phyloP scores from a whole-genome alignment of 2,329 filamentous ascomycete species.

The Colletotrichum viniferum region DNA sequence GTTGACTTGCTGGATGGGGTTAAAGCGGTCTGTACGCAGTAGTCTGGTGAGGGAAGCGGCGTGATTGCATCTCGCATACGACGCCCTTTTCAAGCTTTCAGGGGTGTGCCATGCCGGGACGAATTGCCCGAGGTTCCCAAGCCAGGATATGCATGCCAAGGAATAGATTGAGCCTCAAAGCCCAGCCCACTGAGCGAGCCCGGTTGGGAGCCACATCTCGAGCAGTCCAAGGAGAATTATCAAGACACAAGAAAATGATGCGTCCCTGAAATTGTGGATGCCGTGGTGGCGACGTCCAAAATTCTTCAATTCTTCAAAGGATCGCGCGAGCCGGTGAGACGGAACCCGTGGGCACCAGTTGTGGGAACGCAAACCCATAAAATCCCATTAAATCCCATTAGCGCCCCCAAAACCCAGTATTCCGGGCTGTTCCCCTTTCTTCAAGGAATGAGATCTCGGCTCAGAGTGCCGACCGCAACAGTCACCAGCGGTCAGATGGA shows the following conservation, averaged over 20 bases:
- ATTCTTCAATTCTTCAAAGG: not conserved
- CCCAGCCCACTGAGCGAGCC: not conserved
- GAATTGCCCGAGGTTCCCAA: not conserved
- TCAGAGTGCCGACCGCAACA: not conserved
- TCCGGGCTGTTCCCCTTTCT: not conserved
- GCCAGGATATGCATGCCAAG: constrained; percentile 10
- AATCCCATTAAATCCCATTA: not conserved
- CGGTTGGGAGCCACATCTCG: not conserved
- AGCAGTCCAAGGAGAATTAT: not conserved
- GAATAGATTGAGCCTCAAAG: constrained; percentile 11
- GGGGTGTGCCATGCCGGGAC: not conserved
- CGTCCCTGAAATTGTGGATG: not conserved
- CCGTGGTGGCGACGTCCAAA: not conserved
- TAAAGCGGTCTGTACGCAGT: not conserved
- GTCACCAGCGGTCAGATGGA: not conserved
- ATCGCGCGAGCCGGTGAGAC: not conserved
- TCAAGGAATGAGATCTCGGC: not conserved
- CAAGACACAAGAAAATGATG: not conserved
- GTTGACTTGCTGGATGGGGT: not conserved
- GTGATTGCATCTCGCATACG: not conserved
- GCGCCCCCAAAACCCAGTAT: not conserved
- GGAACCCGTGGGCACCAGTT: not conserved
- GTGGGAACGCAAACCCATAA: not conserved
- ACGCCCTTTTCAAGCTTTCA: not conserved
- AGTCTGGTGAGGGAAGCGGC: not conserved